Evolutionary conservation across 2,329 filamentous ascomycete species (phyloP), one percentile per base, ranked within the genome.

Genomic region (Fusarium armeniacum): DNA sequence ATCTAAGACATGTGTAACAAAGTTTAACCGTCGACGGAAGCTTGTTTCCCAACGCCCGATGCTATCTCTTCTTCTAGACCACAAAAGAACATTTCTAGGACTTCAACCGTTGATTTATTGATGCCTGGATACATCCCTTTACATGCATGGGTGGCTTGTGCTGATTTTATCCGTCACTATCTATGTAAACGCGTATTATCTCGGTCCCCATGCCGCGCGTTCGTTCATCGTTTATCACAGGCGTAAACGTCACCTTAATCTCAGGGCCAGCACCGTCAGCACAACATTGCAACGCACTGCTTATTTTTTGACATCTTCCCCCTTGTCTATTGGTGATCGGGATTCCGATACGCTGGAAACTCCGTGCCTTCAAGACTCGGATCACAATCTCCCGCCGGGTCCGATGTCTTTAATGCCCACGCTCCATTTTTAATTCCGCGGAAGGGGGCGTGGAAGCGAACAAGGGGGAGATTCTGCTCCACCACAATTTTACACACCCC

Each of bases 211-310:
- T 52, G 49, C 49, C 49, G 18, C 49, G 35, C 38, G 49, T 52
- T 46, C 44, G 16, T 26, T 44, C 41, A 18, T 46, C 28, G 16
- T 26, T 44, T 24, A 26, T 44, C 15, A 10, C 24, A 44, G 13
- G 28, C n/a, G 28, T 32, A 22, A 46, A 46, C 44, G 44, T 46
- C 44, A 32, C 44, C n/a, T 30, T 33, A 46, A 46, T 46, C 44
- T 46, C 35, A 52, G 24, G 35, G 35, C 24, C 49, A 51, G 49
- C n/a, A 28, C 49, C 40, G 47, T 51, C 47, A 51, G 47, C 47
- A 10, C 32, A 20, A 13, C 26, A 20, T 32, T 46, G 44, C n/a
- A 32, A 46, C n/a, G n/a, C 44, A 32, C 44, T 15, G 43, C 43
- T 46, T 46, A 46, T 30, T 15, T 33, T 35, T 35, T 18, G 4